A percentile compares a stretch with the other conserved stretches of the same genome.
phyloP scores from a whole-genome alignment of 371 early-diverging fungal genomes.

The Apophysomyces trapeziformis region DNA sequence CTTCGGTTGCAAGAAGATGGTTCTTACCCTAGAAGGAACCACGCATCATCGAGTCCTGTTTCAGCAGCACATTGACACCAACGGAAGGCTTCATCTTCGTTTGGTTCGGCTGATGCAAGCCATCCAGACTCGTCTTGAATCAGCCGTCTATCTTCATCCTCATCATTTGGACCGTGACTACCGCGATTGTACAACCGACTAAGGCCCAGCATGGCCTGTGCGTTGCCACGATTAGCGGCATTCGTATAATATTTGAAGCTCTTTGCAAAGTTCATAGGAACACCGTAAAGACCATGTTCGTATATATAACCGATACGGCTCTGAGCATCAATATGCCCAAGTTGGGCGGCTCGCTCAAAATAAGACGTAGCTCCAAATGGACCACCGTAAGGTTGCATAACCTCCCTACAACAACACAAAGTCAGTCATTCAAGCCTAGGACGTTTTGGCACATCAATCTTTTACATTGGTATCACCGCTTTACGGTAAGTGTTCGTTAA shows the following conservation, averaged over 20 bases:
- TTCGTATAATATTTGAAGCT: conserved; percentile 29
- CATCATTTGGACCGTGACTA: conserved; percentile 27
- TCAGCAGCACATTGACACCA: conserved; percentile 53
- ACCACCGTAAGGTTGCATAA: conserved; percentile 18
- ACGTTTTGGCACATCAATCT: not conserved
- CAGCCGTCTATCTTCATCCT: conserved; percentile 12
- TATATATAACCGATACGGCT: conserved; percentile 28
- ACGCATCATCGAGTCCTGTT: conserved; percentile 41
- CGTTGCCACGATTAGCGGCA: conserved; percentile 21
- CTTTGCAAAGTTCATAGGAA: conserved; percentile 21
- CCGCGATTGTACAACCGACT: conserved; percentile 31
- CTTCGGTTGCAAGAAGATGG: not conserved
- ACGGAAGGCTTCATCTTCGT: conserved; percentile 53
- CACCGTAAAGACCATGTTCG: conserved; percentile 29
- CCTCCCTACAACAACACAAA: not conserved
- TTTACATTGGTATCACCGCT: conserved; percentile 37
- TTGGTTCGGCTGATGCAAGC: conserved; percentile 27
- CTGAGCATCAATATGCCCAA: conserved; percentile 26
- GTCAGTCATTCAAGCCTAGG: too few relatives aligned
- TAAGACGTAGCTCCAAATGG: conserved; percentile 17
- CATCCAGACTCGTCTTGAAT: conserved; percentile 44
- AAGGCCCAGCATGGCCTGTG: conserved; percentile 35
- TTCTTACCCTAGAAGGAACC: conserved; percentile 45
- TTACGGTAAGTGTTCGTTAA: conserved; percentile 38
- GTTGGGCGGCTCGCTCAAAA: conserved; percentile 28